Evolutionary conservation across 208 protist genomes (phyloP).

Genomic region (Leishmania lainsoni): DNA sequence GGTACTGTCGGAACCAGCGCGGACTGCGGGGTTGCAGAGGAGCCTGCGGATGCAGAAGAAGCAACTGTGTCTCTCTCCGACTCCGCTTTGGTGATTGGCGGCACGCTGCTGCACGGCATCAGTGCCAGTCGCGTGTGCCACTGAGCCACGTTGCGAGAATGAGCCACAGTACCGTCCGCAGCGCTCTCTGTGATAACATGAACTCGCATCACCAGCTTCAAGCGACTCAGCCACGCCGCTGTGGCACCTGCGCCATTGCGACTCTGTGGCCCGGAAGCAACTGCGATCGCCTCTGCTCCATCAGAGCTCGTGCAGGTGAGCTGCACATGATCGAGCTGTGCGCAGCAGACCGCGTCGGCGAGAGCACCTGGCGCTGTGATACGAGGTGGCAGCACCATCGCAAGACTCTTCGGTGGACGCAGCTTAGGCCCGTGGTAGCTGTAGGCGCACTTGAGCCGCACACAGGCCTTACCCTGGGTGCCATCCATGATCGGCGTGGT

Average conservation of each 20-base stretch:
- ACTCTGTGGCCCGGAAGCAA: no score
- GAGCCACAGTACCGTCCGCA: neutral
- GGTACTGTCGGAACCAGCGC: neutral
- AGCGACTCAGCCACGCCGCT: constrained; percentile 21
- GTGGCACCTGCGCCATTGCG: neutral
- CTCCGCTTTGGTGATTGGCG: neutral
- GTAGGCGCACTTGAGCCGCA: constrained; percentile 27
- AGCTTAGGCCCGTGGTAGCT: constrained; percentile 21
- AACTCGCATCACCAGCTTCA: constrained; percentile 17
- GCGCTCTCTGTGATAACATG: constrained; percentile 5
- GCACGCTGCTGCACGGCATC: constrained; percentile 2
- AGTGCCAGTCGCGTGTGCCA: constrained; percentile 25
- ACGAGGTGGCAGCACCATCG: neutral
- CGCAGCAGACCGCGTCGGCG: constrained; percentile 25
- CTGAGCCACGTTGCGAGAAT: constrained; percentile 8
- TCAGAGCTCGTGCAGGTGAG: neutral
- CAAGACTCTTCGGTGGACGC: neutral
- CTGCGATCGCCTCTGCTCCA: neutral
- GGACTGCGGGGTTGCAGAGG: neutral
- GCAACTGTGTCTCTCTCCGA: neutral
- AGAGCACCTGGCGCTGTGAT: constrained; percentile 2
- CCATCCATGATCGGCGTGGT: neutral
- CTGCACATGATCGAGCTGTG: constrained; percentile 22
- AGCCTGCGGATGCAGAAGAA: constrained; percentile 1
- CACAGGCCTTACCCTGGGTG: neutral